Conservation (phyloP, 345 rosid genomes). For the Euphorbia pulcherrima region DNA sequence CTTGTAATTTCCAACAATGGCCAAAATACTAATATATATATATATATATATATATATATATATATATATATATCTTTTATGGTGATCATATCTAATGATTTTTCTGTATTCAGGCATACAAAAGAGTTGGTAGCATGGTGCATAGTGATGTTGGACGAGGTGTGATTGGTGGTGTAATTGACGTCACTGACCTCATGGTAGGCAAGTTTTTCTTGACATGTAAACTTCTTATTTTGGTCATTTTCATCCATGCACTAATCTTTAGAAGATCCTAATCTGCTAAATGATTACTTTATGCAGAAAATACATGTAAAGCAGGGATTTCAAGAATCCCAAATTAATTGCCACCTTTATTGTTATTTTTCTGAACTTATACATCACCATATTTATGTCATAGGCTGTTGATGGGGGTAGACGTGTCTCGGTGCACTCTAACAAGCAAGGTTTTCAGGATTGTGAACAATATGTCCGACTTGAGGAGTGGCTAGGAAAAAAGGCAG, state of each 20-base stretch:
- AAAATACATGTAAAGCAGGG: no score
- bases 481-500: slow-evolving; percentile 30
- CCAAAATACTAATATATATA: neutral
- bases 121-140: slow-evolving; percentile 39
- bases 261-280: no score
- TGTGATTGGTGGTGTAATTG: slow-evolving; percentile 35
- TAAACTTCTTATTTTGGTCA: neutral
- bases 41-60: no score
- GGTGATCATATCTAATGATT: neutral
- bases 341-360: neutral
- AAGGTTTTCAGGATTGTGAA: slow-evolving; percentile 38
- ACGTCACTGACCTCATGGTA: slow-evolving; percentile 38
- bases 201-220: neutral
- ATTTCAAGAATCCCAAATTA: no score
- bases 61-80: no score
- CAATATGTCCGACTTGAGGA: slow-evolving; percentile 28
- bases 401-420: slow-evolving; percentile 25
- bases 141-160: slow-evolving; percentile 38
- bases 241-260: neutral
- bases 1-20: neutral
- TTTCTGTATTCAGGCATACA: slow-evolving; percentile 27
- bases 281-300: no score
- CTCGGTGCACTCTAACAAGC: slow-evolving; percentile 33
- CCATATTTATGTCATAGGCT: slow-evolving; percentile 9
- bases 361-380: neutral